Evolutionary conservation across 805 yeast genomes (phyloP), one percentile per base, ranked within the genome.

Genomic region (Zygosaccharomyces kombuchaensis): DNA sequence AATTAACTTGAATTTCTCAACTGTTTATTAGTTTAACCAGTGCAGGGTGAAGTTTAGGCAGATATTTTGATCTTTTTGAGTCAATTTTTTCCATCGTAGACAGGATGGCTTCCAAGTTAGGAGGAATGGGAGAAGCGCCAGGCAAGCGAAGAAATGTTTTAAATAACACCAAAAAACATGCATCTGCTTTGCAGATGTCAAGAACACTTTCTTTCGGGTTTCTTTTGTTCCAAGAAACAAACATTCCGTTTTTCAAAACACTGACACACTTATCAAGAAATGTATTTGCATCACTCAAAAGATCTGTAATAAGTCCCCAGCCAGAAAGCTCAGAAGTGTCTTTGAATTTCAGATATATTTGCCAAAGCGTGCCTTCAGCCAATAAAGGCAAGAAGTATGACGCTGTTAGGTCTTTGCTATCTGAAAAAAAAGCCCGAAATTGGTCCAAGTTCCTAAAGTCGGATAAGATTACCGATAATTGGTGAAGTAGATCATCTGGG

Each of bases 341-440:
- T n/a, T 36, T 6, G 12, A 21, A 34, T 14, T 19, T 14, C 19
- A 22, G 21, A 12, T 19, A 40, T 22, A 54, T 29, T 39, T 51
- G 54, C 30, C 44, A 29, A 14, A 60, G 44, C 3, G 56, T 48
- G 9, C 46, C 51, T 31, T 62, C 63, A 9, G 60, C 59, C 6
- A 62, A 19, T 19, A 55, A 29, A 10, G 65, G 62, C 36, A 62
- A 40, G 23, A 52, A 53, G 16, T 47, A 51, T 10, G 54, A 32
- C 21, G 57, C 58, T 16, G 45, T 42, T 9, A 47, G 31, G 12
- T 52, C 14, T 21, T 48, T 45, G 12, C 42, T 45, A 8, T 50
- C 44, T 9, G 45, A 32, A 25, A 62, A 58, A 31, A 62, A 62
- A 2, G 52, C 46, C 38, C 46, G 42, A 34, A 60, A 56, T 39